Conservation (phyloP, 2,329 filamentous ascomycete species). For the Fusarium anguioides region DNA sequence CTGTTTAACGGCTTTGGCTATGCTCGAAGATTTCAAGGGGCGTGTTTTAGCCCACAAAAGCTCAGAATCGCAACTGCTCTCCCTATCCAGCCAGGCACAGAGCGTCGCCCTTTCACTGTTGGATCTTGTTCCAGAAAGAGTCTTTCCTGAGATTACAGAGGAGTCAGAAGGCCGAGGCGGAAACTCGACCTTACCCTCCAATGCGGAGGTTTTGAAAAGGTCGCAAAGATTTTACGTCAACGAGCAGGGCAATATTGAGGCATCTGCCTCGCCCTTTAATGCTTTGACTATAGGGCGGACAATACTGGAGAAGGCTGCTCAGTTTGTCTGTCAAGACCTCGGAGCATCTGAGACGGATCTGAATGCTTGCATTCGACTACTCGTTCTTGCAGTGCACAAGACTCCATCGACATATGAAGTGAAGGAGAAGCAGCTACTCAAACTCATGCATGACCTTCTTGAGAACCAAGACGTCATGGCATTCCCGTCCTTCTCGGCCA, state of each 20-base stretch:
- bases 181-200: slow-evolving; percentile 34
- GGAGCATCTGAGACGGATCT: slow-evolving; percentile 59
- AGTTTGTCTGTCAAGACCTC: slow-evolving; percentile 61
- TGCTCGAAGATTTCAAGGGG: slow-evolving; percentile 66
- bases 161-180: slow-evolving; percentile 10
- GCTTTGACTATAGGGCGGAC: slow-evolving; percentile 68
- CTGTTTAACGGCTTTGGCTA: slow-evolving; percentile 67
- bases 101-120: slow-evolving; percentile 67
- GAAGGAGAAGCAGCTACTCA: slow-evolving; percentile 61
- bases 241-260: slow-evolving; percentile 76
- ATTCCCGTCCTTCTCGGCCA: slow-evolving; percentile 68
- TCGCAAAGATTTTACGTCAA: slow-evolving; percentile 75
- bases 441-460: slow-evolving; percentile 63
- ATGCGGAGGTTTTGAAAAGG: slow-evolving; percentile 66
- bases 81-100: slow-evolving; percentile 52
- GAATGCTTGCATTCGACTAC: slow-evolving; percentile 67
- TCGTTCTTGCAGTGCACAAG: slow-evolving; percentile 69
- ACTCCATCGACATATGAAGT: slow-evolving; percentile 56
- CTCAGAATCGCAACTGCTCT: slow-evolving; percentile 49
- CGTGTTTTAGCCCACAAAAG: slow-evolving; percentile 46
- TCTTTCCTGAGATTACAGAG: slow-evolving; percentile 58
- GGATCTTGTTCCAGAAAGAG: slow-evolving; percentile 72
- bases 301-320: slow-evolving; percentile 70
- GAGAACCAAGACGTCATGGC: slow-evolving; percentile 52
- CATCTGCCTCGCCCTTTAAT: slow-evolving; percentile 68